Conservation (phyloP, 768 basidiomycete species). For the Coprinellus micaceus region DNA sequence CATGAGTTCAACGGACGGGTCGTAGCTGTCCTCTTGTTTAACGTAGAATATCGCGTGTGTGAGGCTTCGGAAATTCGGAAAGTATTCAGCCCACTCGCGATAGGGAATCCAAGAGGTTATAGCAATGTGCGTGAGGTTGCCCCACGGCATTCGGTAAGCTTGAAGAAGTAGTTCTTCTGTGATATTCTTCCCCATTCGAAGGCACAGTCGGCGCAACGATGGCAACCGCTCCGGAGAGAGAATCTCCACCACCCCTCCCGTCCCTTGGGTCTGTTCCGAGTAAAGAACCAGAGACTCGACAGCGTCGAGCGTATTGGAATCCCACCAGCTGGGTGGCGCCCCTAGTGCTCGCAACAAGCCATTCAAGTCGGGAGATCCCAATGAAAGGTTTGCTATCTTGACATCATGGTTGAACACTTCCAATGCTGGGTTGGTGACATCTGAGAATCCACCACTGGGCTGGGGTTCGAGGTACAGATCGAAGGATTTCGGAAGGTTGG, state of each 20-base stretch:
- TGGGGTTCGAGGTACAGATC: not conserved
- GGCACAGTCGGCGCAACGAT: not conserved
- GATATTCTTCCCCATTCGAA: not conserved
- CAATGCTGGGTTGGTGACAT: not conserved
- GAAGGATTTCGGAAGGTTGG: conserved; percentile 1
- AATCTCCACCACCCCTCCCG: not conserved
- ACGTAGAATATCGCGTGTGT: conserved; percentile 2
- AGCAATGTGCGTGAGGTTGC: conserved; percentile 5
- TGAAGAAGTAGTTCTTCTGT: not conserved
- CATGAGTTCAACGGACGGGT: not conserved
- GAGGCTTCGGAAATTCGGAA: not conserved
- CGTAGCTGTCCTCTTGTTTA: not conserved
- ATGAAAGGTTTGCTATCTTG: not conserved
- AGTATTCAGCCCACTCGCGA: not conserved
- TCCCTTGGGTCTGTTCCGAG: not conserved
- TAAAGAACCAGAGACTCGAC: not conserved
- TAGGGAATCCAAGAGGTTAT: conserved; percentile 1
- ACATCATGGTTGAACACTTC: not conserved
- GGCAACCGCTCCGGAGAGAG: not conserved
- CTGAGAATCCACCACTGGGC: not conserved
- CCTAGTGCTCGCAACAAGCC: not conserved
- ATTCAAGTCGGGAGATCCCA: not conserved
- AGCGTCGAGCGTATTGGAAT: not conserved
- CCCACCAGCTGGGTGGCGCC: not conserved
- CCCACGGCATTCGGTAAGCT: not conserved